These are phyloP conservation scores for Shiraia sp. DNA, from an alignment of 2,329 filamentous ascomycete genomes.

Conservation along the genomic window DNA sequence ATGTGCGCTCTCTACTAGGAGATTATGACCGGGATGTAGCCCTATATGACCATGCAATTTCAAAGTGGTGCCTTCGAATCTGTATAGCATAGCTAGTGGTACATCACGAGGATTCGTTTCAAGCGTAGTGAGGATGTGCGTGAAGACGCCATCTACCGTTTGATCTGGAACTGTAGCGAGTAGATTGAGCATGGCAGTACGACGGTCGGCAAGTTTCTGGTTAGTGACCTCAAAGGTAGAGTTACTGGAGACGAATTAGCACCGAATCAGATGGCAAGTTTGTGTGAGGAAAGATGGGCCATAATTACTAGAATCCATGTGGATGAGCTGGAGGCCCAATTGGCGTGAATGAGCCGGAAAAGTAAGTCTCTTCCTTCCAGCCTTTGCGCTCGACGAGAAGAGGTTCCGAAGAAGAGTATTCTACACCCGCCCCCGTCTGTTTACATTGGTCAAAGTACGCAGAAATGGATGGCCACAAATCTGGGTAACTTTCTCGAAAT, in stretches of 20 bases:
- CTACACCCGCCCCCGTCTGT: constrained; percentile 25
- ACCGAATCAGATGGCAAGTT: neutral
- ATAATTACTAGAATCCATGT: constrained; percentile 29
- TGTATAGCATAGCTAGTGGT: constrained; percentile 37
- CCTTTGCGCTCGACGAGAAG: constrained; percentile 35
- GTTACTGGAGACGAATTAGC: constrained; percentile 18
- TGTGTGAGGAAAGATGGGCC: neutral
- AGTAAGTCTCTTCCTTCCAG: constrained; percentile 38
- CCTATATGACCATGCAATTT: constrained; percentile 32
- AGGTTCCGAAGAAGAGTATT: constrained; percentile 24
- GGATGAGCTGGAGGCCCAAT: constrained; percentile 30
- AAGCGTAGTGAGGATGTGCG: constrained; percentile 35
- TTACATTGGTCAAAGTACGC: constrained; percentile 30
- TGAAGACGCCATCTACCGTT: constrained; percentile 21
- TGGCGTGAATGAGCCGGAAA: constrained; percentile 38
- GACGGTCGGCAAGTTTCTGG: constrained; percentile 35
- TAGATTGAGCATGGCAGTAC: constrained; percentile 36
- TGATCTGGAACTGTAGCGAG: constrained; percentile 32
- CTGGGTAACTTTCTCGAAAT: constrained; percentile 34
- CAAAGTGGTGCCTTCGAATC: constrained; percentile 20
- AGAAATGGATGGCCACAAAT: constrained; percentile 27
- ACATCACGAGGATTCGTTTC: constrained; percentile 33
- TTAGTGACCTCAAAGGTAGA: constrained; percentile 36
- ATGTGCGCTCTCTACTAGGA: constrained; percentile 25
- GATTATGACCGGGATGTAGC: constrained; percentile 28